phyloP scores from a whole-genome alignment of 495 filamentous ascomycete species.

The Xylaria grammica region DNA sequence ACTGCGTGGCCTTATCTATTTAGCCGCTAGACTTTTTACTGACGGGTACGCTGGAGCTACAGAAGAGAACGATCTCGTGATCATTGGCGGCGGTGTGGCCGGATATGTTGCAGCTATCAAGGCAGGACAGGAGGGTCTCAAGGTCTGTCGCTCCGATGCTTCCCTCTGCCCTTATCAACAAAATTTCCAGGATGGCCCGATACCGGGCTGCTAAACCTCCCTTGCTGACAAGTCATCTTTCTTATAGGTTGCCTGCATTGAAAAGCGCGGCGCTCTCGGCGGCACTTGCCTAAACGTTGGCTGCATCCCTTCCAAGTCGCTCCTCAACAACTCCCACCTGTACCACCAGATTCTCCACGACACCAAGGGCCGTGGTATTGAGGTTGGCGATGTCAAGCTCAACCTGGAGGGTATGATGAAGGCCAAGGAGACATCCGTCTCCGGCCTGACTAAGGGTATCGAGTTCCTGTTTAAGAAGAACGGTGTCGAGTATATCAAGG shows the following conservation, averaged over 20 bases:
- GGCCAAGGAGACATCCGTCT: conserved; percentile 91
- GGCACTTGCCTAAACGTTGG: conserved; percentile 99
- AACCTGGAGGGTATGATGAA: conserved; percentile 96
- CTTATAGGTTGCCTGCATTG: conserved; percentile 90
- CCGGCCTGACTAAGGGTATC: conserved; percentile 91
- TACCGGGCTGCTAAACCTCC: not conserved
- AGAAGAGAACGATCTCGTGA: conserved; percentile 91
- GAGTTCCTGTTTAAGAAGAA: conserved; percentile 99
- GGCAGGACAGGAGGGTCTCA: conserved; percentile 95
- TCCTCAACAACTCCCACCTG: conserved; percentile 98
- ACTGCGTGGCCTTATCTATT: conserved; percentile 26
- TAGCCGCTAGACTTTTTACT: conserved; percentile 14
- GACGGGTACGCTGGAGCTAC: conserved; percentile 21
- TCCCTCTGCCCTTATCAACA: not conserved
- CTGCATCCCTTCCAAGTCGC: conserved; percentile 98
- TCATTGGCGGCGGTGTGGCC: conserved; percentile 96
- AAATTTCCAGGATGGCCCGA: conserved; percentile 6
- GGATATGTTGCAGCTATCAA: conserved; percentile 99
- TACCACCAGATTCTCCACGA: conserved; percentile 98
- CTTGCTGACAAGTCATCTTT: conserved; percentile 24
- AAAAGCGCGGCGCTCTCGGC: conserved; percentile 94
- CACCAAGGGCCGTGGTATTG: conserved; percentile 93
- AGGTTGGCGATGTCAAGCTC: conserved; percentile 92
- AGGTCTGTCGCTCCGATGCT: conserved; percentile 59
- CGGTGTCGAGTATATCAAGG: conserved; percentile 94